Percentiles rank a stretch among this genome's conserved stretches.
phyloP scores from a whole-genome alignment of 1,284 basidiomycete genomes.

The Mycena sp. region DNA sequence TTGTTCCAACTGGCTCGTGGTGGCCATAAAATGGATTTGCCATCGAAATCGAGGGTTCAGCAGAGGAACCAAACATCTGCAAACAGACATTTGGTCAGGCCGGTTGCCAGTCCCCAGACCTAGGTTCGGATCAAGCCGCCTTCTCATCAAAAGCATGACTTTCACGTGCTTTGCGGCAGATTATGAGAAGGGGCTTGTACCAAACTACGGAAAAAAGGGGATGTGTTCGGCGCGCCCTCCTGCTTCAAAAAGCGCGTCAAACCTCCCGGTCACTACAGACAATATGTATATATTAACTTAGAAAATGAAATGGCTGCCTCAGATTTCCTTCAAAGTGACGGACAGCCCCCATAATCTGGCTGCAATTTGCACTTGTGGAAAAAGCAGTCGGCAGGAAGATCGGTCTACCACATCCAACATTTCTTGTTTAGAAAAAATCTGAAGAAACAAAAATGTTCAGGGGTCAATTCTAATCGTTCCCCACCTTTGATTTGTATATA shows the following conservation, averaged over 20 bases:
- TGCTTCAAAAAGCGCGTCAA: not conserved
- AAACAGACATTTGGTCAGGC: no score
- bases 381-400: not conserved
- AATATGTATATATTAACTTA: not conserved
- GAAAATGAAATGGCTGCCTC: not conserved
- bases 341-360: not conserved
- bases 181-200: no score
- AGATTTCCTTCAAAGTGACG: not conserved
- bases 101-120: no score
- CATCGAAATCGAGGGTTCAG: no score
- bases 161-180: no score
- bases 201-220: no score
- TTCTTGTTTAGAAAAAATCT: not conserved
- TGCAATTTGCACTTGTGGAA: not conserved
- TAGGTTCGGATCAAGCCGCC: no score
- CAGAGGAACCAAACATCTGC: no score
- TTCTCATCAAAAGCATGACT: no score
- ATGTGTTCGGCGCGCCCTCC: not conserved
- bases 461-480: not conserved
- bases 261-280: not conserved
- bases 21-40: no score
- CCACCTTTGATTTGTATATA: not conserved
- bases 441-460: not conserved
- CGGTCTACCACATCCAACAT: not conserved
- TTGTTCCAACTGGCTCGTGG: no score